These are phyloP conservation scores for Ophiosphaerella narmari DNA, from an alignment of 2,329 filamentous ascomycete species.

Conservation along the genomic window DNA sequence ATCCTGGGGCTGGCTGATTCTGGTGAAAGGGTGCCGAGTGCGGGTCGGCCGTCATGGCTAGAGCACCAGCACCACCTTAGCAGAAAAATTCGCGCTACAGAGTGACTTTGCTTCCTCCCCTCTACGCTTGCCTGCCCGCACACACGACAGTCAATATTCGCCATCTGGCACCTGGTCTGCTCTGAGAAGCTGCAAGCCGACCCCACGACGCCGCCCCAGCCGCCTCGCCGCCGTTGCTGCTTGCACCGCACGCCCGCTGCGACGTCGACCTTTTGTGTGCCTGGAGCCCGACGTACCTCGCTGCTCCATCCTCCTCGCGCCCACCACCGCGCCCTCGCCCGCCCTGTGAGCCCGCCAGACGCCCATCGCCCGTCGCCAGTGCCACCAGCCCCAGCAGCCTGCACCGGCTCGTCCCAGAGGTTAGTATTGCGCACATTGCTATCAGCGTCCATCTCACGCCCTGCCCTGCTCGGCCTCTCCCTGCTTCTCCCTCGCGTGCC, in stretches of 20 bases:
- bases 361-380: neutral
- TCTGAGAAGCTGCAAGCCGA: slow-evolving; percentile 26
- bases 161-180: slow-evolving; percentile 31
- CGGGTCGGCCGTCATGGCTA: slow-evolving; percentile 14
- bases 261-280: slow-evolving; percentile 21
- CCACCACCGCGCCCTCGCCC: no score
- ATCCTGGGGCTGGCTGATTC: slow-evolving; percentile 3
- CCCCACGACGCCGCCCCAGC: slow-evolving; percentile 33
- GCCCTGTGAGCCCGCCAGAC: no score
- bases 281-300: slow-evolving; percentile 32
- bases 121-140: slow-evolving; percentile 33
- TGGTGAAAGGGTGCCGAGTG: slow-evolving; percentile 20
- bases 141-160: slow-evolving; percentile 43
- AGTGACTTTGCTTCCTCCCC: slow-evolving; percentile 28
- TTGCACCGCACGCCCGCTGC: slow-evolving; percentile 19
- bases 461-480: slow-evolving; percentile 18
- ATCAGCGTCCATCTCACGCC: slow-evolving; percentile 15
- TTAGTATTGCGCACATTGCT: slow-evolving; percentile 27
- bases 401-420: slow-evolving; percentile 23
- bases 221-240: slow-evolving; percentile 28
- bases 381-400: slow-evolving; percentile 6
- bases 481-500: slow-evolving; percentile 5
- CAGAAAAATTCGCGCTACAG: slow-evolving; percentile 24
- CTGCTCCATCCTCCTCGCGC: slow-evolving; percentile 9
- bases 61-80: slow-evolving; percentile 20